Base-by-base conservation (phyloP, 805 yeast genomes). In the Hemisphaericaspora nanyangensis region DNA sequence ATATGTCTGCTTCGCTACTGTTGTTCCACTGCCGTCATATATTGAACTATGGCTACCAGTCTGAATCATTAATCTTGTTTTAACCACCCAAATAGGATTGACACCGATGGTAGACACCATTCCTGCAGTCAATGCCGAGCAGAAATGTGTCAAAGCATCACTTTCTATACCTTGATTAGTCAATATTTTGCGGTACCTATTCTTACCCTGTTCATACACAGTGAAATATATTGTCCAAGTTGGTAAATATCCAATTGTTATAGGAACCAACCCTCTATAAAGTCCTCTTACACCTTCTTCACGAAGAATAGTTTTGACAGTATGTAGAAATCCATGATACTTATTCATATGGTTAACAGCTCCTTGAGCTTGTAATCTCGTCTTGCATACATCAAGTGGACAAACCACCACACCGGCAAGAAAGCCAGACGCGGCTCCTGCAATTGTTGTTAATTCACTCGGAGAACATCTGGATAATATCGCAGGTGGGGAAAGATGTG, bases 31-130 rank as follows among this genome's bases (percentile, higher is more conserved):
- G 37, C 38, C 30, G 11, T 38, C 43, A 47, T 68, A 63, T 12
- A 65, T 60, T 5, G 71, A 65, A 31, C 54, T 51, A 10, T 74
- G 70, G 34, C 63, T 58, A 22, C 73, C 76, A 38, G 82, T 81
- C 54, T 86, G 95, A 29, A 90, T 70, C 98, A 93, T 93, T 37
- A 93, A 65, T 53, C 99, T 70, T 1, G 99, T 93, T 58, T 93
- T 93, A 22, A 93, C 90, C 32, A 93, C 98, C 99, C 99, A 93
- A 11, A 91, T 86, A 8, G 99, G 99, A 58, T 93, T 93, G 0
- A 96, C 91, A 7, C 81, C 60, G 8, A 87, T 70, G 1, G 98
- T 85, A 2, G 95, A 85, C 6, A 82, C 78, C 40, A 86, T 79
- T 20, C 99, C 99, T 1, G 98, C 96, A 4, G 87, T 76, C 35